Base-by-base conservation (phyloP, 2,329 filamentous ascomycete genomes). In the Ilyonectria sp. region DNA sequence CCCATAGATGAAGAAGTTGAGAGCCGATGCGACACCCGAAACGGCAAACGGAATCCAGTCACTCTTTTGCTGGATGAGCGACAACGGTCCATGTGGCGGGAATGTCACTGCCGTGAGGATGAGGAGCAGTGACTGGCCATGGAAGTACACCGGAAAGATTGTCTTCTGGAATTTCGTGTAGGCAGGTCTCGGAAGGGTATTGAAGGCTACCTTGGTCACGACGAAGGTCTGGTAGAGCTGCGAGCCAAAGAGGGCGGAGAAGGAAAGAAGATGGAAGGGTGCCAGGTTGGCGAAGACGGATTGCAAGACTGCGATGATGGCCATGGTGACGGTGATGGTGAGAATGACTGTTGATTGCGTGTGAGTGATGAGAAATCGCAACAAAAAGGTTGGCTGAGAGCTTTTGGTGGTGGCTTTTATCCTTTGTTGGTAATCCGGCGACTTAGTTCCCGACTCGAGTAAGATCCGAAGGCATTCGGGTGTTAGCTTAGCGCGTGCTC, bases 101-200 rank as follows among this genome's bases (percentile, higher is more conserved):
- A 81, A 70, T 0, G 82, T 82, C 15, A 69, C 60, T 1, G 77
- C 78, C 0, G 79, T 75, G 29, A 82, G 56, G 4, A 83, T 19
- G 2, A 84, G 64, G 2, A 84, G 70, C 1, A 78, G 9, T 0
- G 80, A 70, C 63, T 84, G 82, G 5, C 68, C 70, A 17, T 74
- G 75, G 64, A 84, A 85, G 68, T 83, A 84, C 17, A 82, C 60
- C 0, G 82, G 82, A 47, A 84, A 85, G 50, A 84, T 68, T 5
- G 74, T 76, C 44, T 82, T 82, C 54, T 84, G 82, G 0, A 85
- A 76, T 0, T 76, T 79, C 0, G 76, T 76, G 56, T 83, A 84
- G 0, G 82, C 75, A 0, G 76, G 69, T 0, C 74, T 69, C 0
- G 82, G 81, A 2, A 84, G 76, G 2, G 77, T 70, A 6, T 69